Evolutionary conservation across 139 green algal species (phyloP).

Genomic region (Astrephomene gubernaculifera): DNA sequence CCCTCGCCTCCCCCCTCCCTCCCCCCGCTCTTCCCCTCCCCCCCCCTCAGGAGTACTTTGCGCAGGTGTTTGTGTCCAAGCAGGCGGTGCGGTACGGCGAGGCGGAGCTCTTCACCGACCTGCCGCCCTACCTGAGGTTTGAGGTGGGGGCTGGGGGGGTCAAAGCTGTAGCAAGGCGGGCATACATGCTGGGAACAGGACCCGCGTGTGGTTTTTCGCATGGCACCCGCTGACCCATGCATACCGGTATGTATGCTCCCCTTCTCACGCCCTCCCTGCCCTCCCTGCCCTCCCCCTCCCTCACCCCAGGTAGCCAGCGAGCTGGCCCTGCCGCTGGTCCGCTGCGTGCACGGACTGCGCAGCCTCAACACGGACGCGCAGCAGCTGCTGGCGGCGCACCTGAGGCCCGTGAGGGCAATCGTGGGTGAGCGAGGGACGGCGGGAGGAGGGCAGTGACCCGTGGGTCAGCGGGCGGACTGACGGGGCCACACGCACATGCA

Average conservation of each 20-base stretch:
- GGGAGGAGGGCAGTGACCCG: no score
- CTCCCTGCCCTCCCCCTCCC: neutral
- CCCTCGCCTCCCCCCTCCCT: neutral
- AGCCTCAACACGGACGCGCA: conserved; percentile 49
- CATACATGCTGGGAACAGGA: no score
- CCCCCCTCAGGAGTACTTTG: conserved; percentile 28
- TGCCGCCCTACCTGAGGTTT: conserved; percentile 16
- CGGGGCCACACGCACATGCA: no score
- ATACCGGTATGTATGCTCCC: no score
- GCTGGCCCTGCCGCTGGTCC: conserved; percentile 1
- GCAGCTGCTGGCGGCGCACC: conserved; percentile 44
- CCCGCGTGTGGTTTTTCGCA: no score
- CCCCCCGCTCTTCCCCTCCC: neutral
- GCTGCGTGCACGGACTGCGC: conserved; percentile 30
- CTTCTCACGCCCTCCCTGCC: neutral
- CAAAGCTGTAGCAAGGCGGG: no score
- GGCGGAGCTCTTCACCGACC: conserved; percentile 35
- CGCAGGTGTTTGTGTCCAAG: conserved; percentile 28
- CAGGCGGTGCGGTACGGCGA: conserved; percentile 35
- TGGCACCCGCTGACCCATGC: no score
- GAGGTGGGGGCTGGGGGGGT: conserved; percentile 19
- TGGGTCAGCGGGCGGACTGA: no score
- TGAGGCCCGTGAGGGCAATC: conserved; percentile 37
- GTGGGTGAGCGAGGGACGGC: conserved; percentile 16
- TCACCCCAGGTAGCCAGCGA: conserved; percentile 1